phyloP scores from a whole-genome alignment of 2,329 filamentous ascomycete genomes.

The Cladosporium sp. region DNA sequence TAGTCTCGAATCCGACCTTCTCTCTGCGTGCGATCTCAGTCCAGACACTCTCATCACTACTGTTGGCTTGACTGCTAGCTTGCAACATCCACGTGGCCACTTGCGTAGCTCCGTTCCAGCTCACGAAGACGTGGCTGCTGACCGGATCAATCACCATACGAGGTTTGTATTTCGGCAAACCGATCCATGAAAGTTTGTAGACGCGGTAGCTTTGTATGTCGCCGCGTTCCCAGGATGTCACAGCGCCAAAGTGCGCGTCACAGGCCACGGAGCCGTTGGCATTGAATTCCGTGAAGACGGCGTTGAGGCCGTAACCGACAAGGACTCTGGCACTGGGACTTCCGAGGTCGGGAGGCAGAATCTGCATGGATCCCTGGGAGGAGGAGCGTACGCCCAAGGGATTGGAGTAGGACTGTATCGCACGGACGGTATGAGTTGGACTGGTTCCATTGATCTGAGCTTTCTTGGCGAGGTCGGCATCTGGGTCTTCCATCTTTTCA shows the following conservation, averaged over 20 bases:
- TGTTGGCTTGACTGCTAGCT: constrained; percentile 9
- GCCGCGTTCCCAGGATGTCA: constrained; percentile 30
- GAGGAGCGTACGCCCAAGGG: constrained; percentile 26
- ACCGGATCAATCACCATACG: constrained; percentile 18
- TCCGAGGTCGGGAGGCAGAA: constrained; percentile 19
- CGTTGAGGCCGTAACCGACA: constrained; percentile 33
- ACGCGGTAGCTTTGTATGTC: constrained; percentile 33
- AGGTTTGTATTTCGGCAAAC: constrained; percentile 24
- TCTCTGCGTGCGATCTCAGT: constrained; percentile 20
- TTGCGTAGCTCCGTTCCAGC: constrained; percentile 35
- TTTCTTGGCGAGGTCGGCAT: constrained; percentile 19
- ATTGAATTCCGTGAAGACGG: constrained; percentile 30
- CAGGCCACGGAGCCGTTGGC: constrained; percentile 30
- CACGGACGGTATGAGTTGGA: constrained; percentile 25
- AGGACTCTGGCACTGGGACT: constrained; percentile 24
- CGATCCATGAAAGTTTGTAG: constrained; percentile 31
- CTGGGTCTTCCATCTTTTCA: constrained; percentile 6
- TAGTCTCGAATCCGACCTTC: constrained; percentile 29
- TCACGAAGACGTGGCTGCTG: constrained; percentile 22
- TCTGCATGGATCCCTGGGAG: constrained; percentile 30
- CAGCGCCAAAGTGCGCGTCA: constrained; percentile 30
- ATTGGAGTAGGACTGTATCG: constrained; percentile 27
- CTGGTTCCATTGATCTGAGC: constrained; percentile 22
- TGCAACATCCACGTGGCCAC: constrained; percentile 28
- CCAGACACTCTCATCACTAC: constrained; percentile 19